Evolutionary conservation across 1,284 basidiomycete genomes (phyloP).

Genomic region (Marasmius fiardii): DNA sequence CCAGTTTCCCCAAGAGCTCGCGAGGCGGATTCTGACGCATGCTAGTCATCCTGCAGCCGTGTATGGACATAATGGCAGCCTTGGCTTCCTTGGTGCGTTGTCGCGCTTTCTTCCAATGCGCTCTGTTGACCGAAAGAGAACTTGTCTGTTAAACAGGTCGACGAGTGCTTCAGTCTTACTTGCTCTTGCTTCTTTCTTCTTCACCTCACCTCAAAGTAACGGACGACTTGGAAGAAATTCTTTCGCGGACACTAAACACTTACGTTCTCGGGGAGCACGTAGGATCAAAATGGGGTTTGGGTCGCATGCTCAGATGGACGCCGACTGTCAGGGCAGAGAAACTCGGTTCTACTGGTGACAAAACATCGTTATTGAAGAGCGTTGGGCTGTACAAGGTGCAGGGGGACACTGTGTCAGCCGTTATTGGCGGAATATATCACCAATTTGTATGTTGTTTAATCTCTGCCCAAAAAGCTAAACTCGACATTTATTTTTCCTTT

Average conservation of each 20-base stretch:
- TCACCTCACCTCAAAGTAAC: slow-evolving; percentile 49
- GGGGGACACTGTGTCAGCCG: slow-evolving; percentile 70
- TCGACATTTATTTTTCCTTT: background rate
- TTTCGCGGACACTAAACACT: slow-evolving; percentile 56
- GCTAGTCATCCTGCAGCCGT: slow-evolving; percentile 62
- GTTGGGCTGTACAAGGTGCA: slow-evolving; percentile 75
- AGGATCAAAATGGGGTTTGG: slow-evolving; percentile 68
- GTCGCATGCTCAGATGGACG: slow-evolving; percentile 66
- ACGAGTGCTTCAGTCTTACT: background rate
- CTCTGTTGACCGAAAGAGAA: background rate
- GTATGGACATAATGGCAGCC: slow-evolving; percentile 65
- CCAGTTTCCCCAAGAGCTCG: slow-evolving; percentile 65
- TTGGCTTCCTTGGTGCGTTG: slow-evolving; percentile 64
- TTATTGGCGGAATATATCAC: slow-evolving; percentile 74
- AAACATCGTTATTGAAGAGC: slow-evolving; percentile 34
- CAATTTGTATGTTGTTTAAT: slow-evolving; percentile 62
- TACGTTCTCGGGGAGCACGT: slow-evolving; percentile 69
- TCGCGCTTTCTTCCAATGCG: background rate
- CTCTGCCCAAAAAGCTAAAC: background rate
- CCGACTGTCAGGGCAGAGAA: slow-evolving; percentile 39
- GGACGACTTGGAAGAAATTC: slow-evolving; percentile 55
- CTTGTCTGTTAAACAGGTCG: slow-evolving; percentile 2
- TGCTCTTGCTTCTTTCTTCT: slow-evolving; percentile 39
- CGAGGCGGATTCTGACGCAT: slow-evolving; percentile 71
- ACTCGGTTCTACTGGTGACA: slow-evolving; percentile 22